Base-by-base conservation (phyloP, 768 basidiomycete genomes). In the Artomyces pyxidatus region DNA sequence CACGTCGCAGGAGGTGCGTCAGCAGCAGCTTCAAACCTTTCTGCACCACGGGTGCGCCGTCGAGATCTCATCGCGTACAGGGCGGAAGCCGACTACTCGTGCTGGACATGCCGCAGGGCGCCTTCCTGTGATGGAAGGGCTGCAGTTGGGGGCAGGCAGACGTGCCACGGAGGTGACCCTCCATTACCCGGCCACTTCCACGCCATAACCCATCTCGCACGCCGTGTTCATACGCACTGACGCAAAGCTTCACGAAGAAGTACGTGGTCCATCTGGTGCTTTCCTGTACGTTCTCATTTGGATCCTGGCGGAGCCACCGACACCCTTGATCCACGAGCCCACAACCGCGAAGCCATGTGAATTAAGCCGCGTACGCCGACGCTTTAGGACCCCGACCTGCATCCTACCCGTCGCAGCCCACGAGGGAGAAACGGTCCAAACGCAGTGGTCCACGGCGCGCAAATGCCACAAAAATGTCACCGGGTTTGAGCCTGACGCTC, bases 401-500 rank as follows among this genome's bases (percentile, higher is more conserved):
- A 22, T 25, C 10, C 42, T 30, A 17, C 30, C 29, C 44, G 53
- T 46, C 7, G 17, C 37, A 51, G 14, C 42, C 19, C 42, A 7
- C 23, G n/a, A 37, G 46, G 44, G 53, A 14, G 28, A 14, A 46
- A 45, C 50, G 52, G 51, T 47, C 40, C 23, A 27, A 25, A 19
- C 30, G 29, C 42, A 42, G 42, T 17, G 50, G 50, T 50, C 45
- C 29, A 37, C 53, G 53, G 53, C 53, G 53, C 46, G 50, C 50
- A 54, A 54, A 54, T 52, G 45, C 50, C 22, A 32, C 53, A 35
- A 26, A 44, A 54, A 26, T 22, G 53, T 46, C 50, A 44, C 53
- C 46, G 53, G 53, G 53, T 54, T 12, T 19, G 53, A 54, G 53
- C 53, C n/a, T n/a, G 19, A 26, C 43, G 53, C 53, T 54, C 53